Percentiles rank a stretch among this genome's conserved stretches.
These are phyloP conservation scores for Polyporus tsugae DNA, from an alignment of 1,284 basidiomycete genomes.

Conservation along the genomic window DNA sequence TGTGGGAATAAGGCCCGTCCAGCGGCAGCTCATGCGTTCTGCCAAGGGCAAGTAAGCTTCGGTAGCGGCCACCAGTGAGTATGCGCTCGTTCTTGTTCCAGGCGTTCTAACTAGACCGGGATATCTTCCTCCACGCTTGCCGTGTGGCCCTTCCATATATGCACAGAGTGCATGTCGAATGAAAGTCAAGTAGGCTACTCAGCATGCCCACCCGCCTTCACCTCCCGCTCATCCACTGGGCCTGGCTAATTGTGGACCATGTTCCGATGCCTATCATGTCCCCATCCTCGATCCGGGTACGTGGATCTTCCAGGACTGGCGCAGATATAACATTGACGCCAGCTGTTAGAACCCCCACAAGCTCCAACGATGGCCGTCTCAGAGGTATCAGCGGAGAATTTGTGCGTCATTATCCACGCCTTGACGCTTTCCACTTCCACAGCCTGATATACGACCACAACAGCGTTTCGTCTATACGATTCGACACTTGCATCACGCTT, in stretches of 20 bases:
- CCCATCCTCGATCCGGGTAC: background rate
- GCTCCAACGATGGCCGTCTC: background rate
- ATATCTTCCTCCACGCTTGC: background rate
- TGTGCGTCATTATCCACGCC: background rate
- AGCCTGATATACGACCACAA: background rate
- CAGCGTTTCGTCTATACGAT: slow-evolving; percentile 23
- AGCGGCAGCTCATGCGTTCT: background rate
- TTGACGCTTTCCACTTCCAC: too few species aligned
- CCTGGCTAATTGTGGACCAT: background rate
- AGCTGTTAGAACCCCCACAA: background rate
- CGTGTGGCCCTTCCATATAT: background rate
- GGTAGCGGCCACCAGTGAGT: background rate
- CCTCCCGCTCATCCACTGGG: background rate
- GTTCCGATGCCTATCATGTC: background rate
- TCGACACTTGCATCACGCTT: slow-evolving; percentile 26
- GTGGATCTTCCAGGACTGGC: background rate
- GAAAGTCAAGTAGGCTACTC: slow-evolving; percentile 8
- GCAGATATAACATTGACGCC: background rate
- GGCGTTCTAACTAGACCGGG: background rate
- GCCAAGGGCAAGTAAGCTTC: slow-evolving; percentile 6
- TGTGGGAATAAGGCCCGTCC: slow-evolving; percentile 3
- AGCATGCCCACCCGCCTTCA: background rate
- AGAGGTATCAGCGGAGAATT: slow-evolving; percentile 5
- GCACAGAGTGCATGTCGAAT: slow-evolving; percentile 6
- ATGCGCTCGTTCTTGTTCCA: background rate